Percentiles rank a stretch among this genome's conserved stretches.
Evolutionary conservation across 208 protist genomes (phyloP).

Genomic region (Trypanosoma mega): DNA sequence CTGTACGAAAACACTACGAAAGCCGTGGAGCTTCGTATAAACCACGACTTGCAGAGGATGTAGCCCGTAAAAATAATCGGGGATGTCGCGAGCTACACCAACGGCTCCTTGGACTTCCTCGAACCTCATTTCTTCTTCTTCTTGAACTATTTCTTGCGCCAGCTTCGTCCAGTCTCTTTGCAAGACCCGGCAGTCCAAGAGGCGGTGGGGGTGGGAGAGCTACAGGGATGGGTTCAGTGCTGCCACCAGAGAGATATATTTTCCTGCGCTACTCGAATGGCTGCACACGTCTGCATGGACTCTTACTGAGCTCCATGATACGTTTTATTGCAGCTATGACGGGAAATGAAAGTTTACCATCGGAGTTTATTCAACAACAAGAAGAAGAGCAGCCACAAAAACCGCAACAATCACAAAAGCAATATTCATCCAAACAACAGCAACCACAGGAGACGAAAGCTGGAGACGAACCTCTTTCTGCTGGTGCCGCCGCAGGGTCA

Average conservation of each 20-base stretch:
- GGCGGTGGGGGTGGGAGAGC: not conserved
- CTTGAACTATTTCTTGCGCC: slow-evolving; percentile 70
- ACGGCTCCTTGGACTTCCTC: slow-evolving; percentile 37
- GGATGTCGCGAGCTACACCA: slow-evolving; percentile 44
- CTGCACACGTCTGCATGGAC: slow-evolving; percentile 50
- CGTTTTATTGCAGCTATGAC: slow-evolving; percentile 68
- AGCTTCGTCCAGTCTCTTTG: slow-evolving; percentile 61
- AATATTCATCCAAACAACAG: not conserved
- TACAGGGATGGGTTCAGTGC: not conserved
- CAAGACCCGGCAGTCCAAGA: not conserved
- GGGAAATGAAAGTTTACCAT: slow-evolving; percentile 22
- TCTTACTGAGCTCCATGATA: slow-evolving; percentile 58
- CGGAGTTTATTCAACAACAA: too few relatives aligned
- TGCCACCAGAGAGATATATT: slow-evolving; percentile 54
- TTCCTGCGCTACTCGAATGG: slow-evolving; percentile 83
- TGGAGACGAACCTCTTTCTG: not conserved
- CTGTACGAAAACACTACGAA: slow-evolving; percentile 35
- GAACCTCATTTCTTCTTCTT: slow-evolving; percentile 48
- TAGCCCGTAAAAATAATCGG: slow-evolving; percentile 49
- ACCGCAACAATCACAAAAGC: not conserved
- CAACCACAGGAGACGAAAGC: not conserved
- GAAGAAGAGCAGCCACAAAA: slow-evolving; percentile 5
- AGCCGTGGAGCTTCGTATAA: slow-evolving; percentile 28
- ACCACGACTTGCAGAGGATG: slow-evolving; percentile 49
- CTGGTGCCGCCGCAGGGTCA: slow-evolving; percentile 1